Evolutionary conservation across 2,329 filamentous ascomycete genomes (phyloP), one percentile per base, ranked within the genome.

Genomic region (Xenoacremonium recifei): DNA sequence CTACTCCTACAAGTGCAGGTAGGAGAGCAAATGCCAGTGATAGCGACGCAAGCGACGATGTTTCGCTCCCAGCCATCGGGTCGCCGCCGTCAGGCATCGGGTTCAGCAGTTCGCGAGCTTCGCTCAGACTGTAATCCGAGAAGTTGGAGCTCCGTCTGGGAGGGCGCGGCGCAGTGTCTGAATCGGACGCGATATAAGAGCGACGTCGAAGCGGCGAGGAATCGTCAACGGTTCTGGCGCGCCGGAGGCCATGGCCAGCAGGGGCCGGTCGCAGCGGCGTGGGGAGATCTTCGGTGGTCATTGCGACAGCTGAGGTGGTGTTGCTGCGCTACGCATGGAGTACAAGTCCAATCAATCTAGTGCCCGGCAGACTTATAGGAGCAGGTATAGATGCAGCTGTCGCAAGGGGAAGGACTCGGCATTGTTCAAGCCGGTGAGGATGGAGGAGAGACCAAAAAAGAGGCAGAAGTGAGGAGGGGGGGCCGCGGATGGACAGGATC

Each of bases 1-100:
- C 71, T 36, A 95, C 67, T 0, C 91, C 92, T 1, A 82, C 89
- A n/a, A 96, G 61, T 1, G 91, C 90, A 3, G 92, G 92, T 12
- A 97, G 69, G 35, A 96, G 75, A 3, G 89, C 91, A 61, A 96
- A 85, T 0, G 82, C 84, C 23, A 97, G 70, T 1, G 92, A 90
- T n/a, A 87, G 72, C 2, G 83, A 87, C 47, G 93, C 84, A 79
- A 89, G 89, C 47, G 82, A 75, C 2, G 86, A 85, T 39, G 79
- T 72, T 27, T 84, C 80, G 13, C 32, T 41, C 6, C 18, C 18
- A 13, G 67, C 44, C 20, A 73, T 50, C 7, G 25, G 43, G 20
- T 40, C 50, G 16, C 20, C 23, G 19, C 33, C 39, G 29, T 66
- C 61, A n/a, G 48, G 54, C 50, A 69, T 53, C 51, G 80, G 68